Evolutionary conservation across 2,329 filamentous ascomycete genomes (phyloP), one percentile per base, ranked within the genome.

Genomic region (Aspergillus fischeri): DNA sequence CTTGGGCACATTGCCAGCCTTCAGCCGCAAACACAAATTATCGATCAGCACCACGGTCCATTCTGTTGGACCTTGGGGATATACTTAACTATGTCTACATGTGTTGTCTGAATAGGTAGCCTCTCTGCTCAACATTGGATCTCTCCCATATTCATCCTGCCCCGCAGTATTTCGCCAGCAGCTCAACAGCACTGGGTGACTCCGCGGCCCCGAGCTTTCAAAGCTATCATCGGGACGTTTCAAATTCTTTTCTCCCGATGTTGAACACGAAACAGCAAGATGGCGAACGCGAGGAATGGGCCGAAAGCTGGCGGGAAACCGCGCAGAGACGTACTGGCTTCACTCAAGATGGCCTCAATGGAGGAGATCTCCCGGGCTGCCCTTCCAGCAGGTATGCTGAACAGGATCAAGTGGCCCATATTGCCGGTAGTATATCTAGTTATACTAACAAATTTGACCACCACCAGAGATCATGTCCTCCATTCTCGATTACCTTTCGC

Each of bases 401-500:
- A 20, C 8, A 10, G 27, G 25, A 11, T n/a, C 10, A 9, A 21
- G 51, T 28, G 17, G 27, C 20, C 17, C 38, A n/a, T 44, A 29
- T 25, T 49, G 27, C 29, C 48, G 20, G 52, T 35, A 17, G 32
- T 52, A 7, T 17, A 17, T 38, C 17, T 20, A 27, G 9, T 41
- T 45, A 53, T 47, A 14, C 24, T 10, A 17, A 24, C 14, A 27
- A 5, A n/a, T 38, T 69, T 76, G 59, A 74, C 62, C 38, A 24
- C 38, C 52, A 58, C 48, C 70, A 91, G 93, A 97, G 78, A 91
- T 97, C 64, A 85, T 97, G 65, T 88, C 89, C 29, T 83, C 86
- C 0, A 92, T 99, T 64, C 84, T 99, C 70, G 91, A 97, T 71
- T 92, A 95, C 77, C 85, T 97, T 42, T 89, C 91, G 42, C 83